Evolutionary conservation across 2,329 filamentous ascomycete genomes (phyloP).

Genomic region (Nannizziopsis barbatae): DNA sequence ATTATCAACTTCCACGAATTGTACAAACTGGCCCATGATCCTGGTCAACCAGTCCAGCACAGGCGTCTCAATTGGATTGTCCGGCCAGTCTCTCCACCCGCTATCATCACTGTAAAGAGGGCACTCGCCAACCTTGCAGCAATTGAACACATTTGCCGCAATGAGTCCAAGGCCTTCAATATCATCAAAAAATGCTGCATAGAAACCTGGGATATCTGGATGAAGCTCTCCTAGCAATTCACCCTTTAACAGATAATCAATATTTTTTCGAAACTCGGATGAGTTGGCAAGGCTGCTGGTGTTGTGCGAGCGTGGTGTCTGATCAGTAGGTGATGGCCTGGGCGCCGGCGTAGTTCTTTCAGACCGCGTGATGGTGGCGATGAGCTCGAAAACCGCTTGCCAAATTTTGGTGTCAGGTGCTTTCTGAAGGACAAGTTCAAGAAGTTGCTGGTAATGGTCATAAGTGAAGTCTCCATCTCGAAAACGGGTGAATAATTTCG

Average conservation of each 20-base stretch:
- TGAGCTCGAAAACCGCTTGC: background rate
- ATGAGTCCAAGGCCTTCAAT: conserved; percentile 18
- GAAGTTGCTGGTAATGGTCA: background rate
- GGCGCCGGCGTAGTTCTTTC: conserved; percentile 18
- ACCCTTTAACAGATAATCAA: conserved; percentile 21
- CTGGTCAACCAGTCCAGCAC: background rate
- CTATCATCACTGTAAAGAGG: background rate
- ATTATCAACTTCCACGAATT: conserved; percentile 13
- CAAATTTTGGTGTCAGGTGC: conserved; percentile 16
- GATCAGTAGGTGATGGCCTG: conserved; percentile 15
- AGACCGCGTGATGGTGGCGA: background rate
- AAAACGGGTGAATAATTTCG: background rate
- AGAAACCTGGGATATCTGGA: conserved; percentile 20
- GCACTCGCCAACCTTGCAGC: conserved; percentile 11
- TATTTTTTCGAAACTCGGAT: conserved; percentile 20
- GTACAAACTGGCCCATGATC: background rate
- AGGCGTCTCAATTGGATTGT: background rate
- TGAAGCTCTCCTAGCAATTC: conserved; percentile 21
- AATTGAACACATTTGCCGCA: conserved; percentile 19
- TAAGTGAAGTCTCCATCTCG: background rate
- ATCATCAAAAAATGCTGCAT: conserved; percentile 20
- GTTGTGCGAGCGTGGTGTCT: conserved; percentile 21
- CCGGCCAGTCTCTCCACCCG: conserved; percentile 2
- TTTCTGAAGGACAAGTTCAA: background rate
- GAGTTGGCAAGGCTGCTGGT: conserved; percentile 24